Evolutionary conservation across 2,329 filamentous ascomycete genomes (phyloP).

Genomic region (Aspergillus sp.): DNA sequence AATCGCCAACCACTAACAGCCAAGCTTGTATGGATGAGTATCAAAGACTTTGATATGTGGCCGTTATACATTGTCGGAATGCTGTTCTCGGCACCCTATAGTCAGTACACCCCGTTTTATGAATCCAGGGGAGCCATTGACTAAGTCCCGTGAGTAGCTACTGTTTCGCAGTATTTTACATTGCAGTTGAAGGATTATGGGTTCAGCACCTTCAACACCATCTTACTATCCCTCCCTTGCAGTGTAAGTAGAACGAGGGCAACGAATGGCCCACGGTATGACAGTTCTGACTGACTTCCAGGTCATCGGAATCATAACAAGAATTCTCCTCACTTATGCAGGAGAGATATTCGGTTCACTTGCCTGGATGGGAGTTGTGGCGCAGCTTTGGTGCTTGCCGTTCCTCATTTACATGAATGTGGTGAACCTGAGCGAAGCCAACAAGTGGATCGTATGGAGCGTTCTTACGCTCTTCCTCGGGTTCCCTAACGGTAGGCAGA

Average conservation of each 20-base stretch:
- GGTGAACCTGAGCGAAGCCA: conserved; percentile 45
- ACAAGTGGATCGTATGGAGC: conserved; percentile 55
- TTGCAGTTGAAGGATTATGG: conserved; percentile 50
- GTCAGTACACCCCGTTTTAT: conserved; percentile 8
- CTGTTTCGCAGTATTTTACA: conserved; percentile 32
- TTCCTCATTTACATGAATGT: conserved; percentile 55
- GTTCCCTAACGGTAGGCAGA: conserved; percentile 49
- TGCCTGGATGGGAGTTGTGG: conserved; percentile 53
- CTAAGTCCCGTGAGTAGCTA: conserved; percentile 11
- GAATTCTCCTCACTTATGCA: conserved; percentile 30
- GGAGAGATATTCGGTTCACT: conserved; percentile 49
- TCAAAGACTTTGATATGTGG: conserved; percentile 58
- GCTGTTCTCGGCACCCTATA: conserved; percentile 36
- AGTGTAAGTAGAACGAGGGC: conserved; percentile 41
- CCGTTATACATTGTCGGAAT: conserved; percentile 53
- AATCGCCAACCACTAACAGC: conserved; percentile 54
- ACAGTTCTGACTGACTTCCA: conserved; percentile 17
- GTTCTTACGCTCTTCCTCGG: conserved; percentile 55
- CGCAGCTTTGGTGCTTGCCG: conserved; percentile 56
- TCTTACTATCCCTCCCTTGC: conserved; percentile 58
- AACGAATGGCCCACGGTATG: conserved; percentile 13
- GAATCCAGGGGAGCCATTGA: too few species aligned
- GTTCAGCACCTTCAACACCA: conserved; percentile 58
- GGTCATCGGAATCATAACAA: conserved; percentile 16
- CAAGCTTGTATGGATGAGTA: conserved; percentile 50